Conservation (phyloP, 164 flowering plant genomes). For the Annona cherimola region DNA sequence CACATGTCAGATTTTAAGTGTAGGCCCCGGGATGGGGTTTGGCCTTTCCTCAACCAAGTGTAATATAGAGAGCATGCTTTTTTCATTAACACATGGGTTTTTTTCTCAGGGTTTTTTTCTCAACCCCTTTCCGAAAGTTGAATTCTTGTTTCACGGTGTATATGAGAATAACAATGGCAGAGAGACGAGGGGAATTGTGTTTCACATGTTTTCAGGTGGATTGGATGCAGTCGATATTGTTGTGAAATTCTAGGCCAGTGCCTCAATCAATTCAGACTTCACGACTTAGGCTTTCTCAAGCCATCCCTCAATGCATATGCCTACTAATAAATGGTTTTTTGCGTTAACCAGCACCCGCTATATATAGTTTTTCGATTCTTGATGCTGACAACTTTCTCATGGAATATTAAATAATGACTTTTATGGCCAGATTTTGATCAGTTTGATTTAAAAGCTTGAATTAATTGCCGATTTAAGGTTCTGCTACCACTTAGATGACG, state of each 20-base stretch:
- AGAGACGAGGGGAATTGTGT: background rate
- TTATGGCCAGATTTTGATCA: no score
- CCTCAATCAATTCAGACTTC: background rate
- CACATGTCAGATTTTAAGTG: conserved; percentile 7
- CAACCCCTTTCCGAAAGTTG: background rate
- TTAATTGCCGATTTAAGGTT: no score
- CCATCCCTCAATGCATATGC: no score
- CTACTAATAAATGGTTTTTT: no score
- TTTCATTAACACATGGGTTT: conserved; percentile 8
- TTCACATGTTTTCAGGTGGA: background rate
- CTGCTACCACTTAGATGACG: no score
- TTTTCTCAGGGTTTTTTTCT: background rate
- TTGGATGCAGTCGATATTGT: background rate
- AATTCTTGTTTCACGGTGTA: background rate
- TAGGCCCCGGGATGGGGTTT: conserved; percentile 16
- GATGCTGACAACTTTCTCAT: no score
- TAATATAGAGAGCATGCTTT: conserved; percentile 26
- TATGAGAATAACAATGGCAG: background rate
- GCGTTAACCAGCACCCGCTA: no score
- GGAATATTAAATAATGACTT: no score
- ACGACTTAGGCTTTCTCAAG: background rate
- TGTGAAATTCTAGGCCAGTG: background rate
- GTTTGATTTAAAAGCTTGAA: no score
- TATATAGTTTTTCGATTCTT: no score
- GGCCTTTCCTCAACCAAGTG: conserved; percentile 18